These are phyloP conservation scores for Rhodofomes roseus DNA, from an alignment of 1,284 basidiomycete species.

Conservation along the genomic window DNA sequence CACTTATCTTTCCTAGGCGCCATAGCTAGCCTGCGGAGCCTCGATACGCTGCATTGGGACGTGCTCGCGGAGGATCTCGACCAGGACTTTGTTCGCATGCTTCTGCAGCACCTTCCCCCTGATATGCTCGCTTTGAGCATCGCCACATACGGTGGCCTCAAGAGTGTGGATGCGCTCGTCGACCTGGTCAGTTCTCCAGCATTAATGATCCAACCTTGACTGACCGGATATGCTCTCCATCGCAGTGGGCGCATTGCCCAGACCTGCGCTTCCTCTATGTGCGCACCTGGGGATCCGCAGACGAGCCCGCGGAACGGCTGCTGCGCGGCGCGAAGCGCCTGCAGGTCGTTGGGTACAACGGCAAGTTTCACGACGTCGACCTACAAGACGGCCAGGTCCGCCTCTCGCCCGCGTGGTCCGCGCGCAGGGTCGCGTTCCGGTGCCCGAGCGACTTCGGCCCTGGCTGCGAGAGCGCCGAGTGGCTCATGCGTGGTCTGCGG, in stretches of 20 bases:
- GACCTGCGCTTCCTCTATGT: not conserved
- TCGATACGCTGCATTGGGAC: not conserved
- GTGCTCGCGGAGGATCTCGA: not conserved
- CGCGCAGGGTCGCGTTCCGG: not conserved
- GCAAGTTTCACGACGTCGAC: not conserved
- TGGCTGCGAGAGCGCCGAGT: not conserved
- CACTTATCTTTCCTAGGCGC: not conserved
- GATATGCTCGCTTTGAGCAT: not conserved
- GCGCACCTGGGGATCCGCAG: not conserved
- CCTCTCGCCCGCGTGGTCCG: not conserved
- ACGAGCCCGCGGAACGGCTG: not conserved
- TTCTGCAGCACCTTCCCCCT: not conserved
- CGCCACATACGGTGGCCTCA: not conserved
- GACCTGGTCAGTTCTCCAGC: not conserved
- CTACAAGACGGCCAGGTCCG: not conserved
- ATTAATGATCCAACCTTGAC: too few species aligned
- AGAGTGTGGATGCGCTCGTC: not conserved
- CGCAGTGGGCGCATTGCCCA: not conserved
- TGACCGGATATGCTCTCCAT: not conserved
- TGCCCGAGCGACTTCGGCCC: not conserved
- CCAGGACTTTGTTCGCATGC: not conserved
- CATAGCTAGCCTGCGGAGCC: not conserved
- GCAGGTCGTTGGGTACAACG: conserved; percentile 2
- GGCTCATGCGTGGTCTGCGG: not conserved
- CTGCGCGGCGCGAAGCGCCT: not conserved